Percentiles rank a stretch among this genome's conserved stretches.
Conservation (phyloP, 2,329 filamentous ascomycete species). For the Ascochyta fabae region DNA sequence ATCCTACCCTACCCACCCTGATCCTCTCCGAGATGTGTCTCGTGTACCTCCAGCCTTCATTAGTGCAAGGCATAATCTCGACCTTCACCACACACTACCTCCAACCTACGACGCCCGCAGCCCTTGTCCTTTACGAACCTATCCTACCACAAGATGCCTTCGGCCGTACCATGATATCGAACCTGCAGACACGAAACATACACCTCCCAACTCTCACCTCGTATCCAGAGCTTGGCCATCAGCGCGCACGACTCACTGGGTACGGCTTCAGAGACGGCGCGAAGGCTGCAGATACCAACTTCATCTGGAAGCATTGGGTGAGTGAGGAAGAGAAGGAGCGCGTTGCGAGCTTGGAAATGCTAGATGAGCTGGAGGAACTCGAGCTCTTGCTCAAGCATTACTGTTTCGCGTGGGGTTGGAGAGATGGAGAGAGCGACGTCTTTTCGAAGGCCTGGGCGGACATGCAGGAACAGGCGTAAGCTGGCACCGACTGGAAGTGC, state of each 20-base stretch:
- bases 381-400: conserved; percentile 86
- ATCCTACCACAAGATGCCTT: conserved; percentile 85
- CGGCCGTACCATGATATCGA: conserved; percentile 89
- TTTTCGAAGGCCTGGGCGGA: conserved; percentile 45
- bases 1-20: conserved; percentile 72
- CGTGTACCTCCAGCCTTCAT: conserved; percentile 76
- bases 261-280: conserved; percentile 69
- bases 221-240: conserved; percentile 72
- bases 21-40: conserved; percentile 95
- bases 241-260: conserved; percentile 69
- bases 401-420: conserved; percentile 87
- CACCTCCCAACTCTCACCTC: conserved; percentile 79
- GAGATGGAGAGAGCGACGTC: conserved; percentile 53
- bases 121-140: conserved; percentile 85
- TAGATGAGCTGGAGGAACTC: conserved; percentile 98
- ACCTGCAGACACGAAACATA: conserved; percentile 82
- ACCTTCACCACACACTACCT: conserved; percentile 44
- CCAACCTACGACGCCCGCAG: conserved; percentile 58
- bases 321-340: conserved; percentile 73
- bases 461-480: conserved; percentile 26
- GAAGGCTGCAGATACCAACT: conserved; percentile 65
- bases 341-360: conserved; percentile 78
- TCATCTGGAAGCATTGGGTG: conserved; percentile 83
- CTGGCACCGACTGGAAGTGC: neutral
- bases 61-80: conserved; percentile 68